These are phyloP conservation scores for Biscogniauxia sp. DNA, from an alignment of 2,329 filamentous ascomycete species.

Conservation along the genomic window DNA sequence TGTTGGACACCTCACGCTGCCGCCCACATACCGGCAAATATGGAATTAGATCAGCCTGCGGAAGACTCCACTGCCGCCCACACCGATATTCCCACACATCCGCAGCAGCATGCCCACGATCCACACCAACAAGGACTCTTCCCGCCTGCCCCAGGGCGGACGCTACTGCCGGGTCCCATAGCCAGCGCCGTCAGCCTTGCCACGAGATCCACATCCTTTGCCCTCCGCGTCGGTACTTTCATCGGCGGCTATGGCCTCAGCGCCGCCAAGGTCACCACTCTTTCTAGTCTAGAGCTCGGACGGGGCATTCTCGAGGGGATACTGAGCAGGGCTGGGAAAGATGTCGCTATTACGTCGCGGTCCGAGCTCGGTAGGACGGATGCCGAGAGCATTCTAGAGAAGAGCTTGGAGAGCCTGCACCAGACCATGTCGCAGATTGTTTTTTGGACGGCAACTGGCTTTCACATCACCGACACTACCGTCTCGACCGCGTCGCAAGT, in stretches of 20 bases:
- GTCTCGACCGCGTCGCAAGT: conserved; percentile 54
- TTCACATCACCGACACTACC: conserved; percentile 55
- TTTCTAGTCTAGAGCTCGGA: conserved; percentile 57
- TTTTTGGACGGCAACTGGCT: conserved; percentile 61
- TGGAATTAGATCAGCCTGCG: conserved; percentile 12
- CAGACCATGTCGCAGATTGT: conserved; percentile 56
- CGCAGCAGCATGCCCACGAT: neutral
- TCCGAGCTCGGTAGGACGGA: conserved; percentile 49
- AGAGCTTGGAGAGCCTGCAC: conserved; percentile 55
- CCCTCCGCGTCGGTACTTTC: conserved; percentile 52
- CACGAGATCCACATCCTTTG: conserved; percentile 58
- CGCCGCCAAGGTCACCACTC: conserved; percentile 53
- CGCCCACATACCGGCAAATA: conserved; percentile 6
- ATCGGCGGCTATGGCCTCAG: conserved; percentile 51
- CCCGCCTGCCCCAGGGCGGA: conserved; percentile 34
- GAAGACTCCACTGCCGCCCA: conserved; percentile 10
- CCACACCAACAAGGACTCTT: conserved; percentile 1
- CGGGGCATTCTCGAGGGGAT: conserved; percentile 54
- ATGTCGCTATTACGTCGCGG: conserved; percentile 43
- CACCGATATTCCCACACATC: conserved; percentile 5
- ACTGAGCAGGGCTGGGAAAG: conserved; percentile 50
- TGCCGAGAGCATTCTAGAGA: conserved; percentile 56
- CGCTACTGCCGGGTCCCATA: conserved; percentile 56
- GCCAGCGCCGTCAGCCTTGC: conserved; percentile 60
- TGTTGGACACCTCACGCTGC: neutral